Conservation (phyloP, 352 stramenopile species). For the Pythium aquatile region DNA sequence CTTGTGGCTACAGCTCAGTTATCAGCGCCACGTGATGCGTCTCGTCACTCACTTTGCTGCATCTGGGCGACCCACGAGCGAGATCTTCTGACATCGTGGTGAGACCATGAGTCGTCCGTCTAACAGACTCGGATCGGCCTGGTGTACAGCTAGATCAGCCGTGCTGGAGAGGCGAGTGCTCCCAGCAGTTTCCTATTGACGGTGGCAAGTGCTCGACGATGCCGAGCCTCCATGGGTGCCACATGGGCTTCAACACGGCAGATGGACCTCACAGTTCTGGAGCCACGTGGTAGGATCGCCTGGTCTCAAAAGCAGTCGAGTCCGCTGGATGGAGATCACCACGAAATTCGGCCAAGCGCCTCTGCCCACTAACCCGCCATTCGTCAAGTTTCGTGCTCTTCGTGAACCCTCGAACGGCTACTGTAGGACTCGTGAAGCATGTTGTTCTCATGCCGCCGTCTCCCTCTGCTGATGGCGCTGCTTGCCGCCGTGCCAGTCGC, state of each 20-base stretch:
- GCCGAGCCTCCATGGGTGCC: not conserved
- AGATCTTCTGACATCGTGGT: not conserved
- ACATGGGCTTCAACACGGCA: not conserved
- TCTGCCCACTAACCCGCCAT: not conserved
- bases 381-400: slow-evolving; percentile 1
- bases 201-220: no score
- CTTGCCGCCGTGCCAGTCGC: not conserved
- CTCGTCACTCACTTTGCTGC: not conserved
- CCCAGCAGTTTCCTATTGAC: not conserved
- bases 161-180: not conserved
- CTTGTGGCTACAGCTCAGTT: not conserved
- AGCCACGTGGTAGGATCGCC: not conserved
- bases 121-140: not conserved
- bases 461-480: slow-evolving; percentile 4
- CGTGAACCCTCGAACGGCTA: not conserved
- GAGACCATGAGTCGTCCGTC: not conserved
- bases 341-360: not conserved
- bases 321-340: not conserved
- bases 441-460: not conserved
- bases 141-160: not conserved
- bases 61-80: no score
- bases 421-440: not conserved
- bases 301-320: not conserved
- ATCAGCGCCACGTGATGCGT: not conserved
- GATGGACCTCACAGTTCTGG: not conserved